phyloP scores from a whole-genome alignment of 78 protist species.

The Dictyostelium purpureum region DNA sequence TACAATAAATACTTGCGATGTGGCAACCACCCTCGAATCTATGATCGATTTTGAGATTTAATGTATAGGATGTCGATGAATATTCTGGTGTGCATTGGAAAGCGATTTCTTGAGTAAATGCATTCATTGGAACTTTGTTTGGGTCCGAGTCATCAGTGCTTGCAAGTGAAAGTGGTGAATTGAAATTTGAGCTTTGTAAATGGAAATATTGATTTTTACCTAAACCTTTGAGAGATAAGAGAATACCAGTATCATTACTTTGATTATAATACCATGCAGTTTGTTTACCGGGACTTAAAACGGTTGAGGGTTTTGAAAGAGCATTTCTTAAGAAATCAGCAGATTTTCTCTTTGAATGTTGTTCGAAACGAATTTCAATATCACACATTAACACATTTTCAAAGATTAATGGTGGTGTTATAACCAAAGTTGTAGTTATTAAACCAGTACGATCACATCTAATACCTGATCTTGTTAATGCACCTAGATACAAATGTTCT shows the following conservation, averaged over 20 bases:
- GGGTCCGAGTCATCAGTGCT: background rate
- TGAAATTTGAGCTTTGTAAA: background rate
- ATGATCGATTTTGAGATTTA: slow-evolving; percentile 58
- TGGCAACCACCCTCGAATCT: slow-evolving; percentile 74
- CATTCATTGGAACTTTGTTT: background rate
- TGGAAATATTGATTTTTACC: slow-evolving; percentile 52
- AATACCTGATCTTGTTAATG: slow-evolving; percentile 29
- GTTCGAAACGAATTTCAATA: slow-evolving; percentile 17
- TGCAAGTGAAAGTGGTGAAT: slow-evolving; percentile 10
- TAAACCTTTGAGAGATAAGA: background rate
- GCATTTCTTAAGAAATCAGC: slow-evolving; percentile 8
- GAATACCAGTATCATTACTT: slow-evolving; percentile 34
- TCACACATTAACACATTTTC: slow-evolving; percentile 51
- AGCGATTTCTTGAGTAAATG: slow-evolving; percentile 60
- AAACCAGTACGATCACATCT: slow-evolving; percentile 62
- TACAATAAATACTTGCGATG: slow-evolving; percentile 48
- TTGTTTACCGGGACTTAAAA: slow-evolving; percentile 21
- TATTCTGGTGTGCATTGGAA: slow-evolving; percentile 20
- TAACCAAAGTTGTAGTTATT: slow-evolving; percentile 16
- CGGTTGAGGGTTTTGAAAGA: background rate
- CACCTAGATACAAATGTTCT: background rate
- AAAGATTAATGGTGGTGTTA: slow-evolving; percentile 59
- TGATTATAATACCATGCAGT: slow-evolving; percentile 38
- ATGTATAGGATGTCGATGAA: background rate
- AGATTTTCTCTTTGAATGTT: slow-evolving; percentile 1